A percentile compares a stretch with the other conserved stretches of the same genome.
phyloP scores from a whole-genome alignment of 139 green algal species.

The Chlamydomonas applanata region DNA sequence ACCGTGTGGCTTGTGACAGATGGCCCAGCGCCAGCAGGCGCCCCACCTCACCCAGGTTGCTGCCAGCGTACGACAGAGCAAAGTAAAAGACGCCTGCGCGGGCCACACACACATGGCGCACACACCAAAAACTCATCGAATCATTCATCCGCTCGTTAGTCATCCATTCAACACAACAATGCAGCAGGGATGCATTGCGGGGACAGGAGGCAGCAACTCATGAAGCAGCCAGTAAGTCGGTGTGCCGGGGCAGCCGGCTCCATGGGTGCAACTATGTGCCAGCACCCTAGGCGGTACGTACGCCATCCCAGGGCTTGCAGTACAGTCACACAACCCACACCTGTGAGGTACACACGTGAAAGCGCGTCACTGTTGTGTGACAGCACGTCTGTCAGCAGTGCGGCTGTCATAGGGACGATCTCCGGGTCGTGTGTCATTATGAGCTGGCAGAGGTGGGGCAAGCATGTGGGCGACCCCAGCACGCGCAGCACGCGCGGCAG shows the following conservation, averaged over 20 bases:
- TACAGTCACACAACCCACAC: too few relatives aligned
- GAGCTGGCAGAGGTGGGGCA: conserved; percentile 78
- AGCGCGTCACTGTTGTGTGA: conserved; percentile 60
- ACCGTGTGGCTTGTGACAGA: conserved; percentile 35
- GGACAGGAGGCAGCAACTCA: background rate
- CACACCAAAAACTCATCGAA: too few relatives aligned
- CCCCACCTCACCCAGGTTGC: conserved; percentile 72
- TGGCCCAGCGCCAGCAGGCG: conserved; percentile 61
- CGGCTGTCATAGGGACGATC: conserved; percentile 62
- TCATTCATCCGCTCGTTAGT: too few relatives aligned
- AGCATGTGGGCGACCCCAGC: conserved; percentile 61
- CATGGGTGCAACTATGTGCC: too few relatives aligned
- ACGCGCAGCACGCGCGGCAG: conserved; percentile 69
- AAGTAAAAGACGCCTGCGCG: conserved; percentile 76
- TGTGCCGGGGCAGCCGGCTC: too few relatives aligned
- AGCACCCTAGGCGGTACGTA: too few relatives aligned
- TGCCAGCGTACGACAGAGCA: conserved; percentile 80
- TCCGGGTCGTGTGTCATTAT: conserved; percentile 77
- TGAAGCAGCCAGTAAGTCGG: background rate
- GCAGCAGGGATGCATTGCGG: background rate
- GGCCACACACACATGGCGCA: conserved; percentile 3
- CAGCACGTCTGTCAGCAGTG: conserved; percentile 68
- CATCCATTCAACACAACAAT: background rate
- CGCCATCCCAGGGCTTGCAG: too few relatives aligned
- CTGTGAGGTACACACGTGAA: conserved; percentile 79